Percentiles rank a stretch among this genome's conserved stretches.
Conservation (phyloP, 139 green algal genomes). For the Chlamydomonas schloesseri region DNA sequence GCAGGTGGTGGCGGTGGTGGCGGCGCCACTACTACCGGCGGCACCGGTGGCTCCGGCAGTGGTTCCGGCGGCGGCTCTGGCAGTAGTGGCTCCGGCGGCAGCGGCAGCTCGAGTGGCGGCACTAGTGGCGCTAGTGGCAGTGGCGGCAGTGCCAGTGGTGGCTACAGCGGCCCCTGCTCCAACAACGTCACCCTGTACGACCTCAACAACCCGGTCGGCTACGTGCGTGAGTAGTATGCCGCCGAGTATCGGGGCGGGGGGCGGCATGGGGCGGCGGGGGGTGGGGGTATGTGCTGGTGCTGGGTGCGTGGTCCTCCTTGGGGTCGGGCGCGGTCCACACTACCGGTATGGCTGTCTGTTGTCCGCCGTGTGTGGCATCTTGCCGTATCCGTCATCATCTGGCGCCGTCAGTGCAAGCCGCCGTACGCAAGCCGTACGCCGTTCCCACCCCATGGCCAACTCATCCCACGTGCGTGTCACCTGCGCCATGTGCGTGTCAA, state of each 20-base stretch:
- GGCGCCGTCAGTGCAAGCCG: too few relatives aligned
- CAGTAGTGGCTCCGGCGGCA: not conserved
- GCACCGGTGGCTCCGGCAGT: not conserved
- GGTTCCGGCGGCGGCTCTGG: not conserved
- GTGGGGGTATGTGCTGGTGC: too few relatives aligned
- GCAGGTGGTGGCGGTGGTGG: not conserved
- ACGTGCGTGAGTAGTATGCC: not conserved
- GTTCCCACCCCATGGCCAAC: too few relatives aligned
- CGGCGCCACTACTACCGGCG: not conserved
- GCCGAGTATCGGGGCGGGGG: too few relatives aligned
- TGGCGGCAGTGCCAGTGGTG: not conserved
- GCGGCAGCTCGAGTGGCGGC: not conserved
- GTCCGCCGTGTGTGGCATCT: too few relatives aligned
- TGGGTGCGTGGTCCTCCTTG: too few relatives aligned
- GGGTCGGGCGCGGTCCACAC: too few relatives aligned
- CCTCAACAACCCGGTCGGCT: not conserved
- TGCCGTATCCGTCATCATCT: too few relatives aligned
- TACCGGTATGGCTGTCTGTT: too few relatives aligned
- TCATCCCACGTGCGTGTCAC: too few relatives aligned
- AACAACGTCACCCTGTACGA: slow-evolving; percentile 15
- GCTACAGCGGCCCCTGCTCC: not conserved
- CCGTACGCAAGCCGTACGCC: too few relatives aligned
- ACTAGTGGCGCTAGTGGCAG: not conserved
- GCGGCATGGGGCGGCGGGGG: not conserved
- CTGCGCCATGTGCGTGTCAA: too few relatives aligned